A percentile compares a stretch with the other conserved stretches of the same genome.
These are phyloP conservation scores for Trichoderma virens DNA, from an alignment of 495 filamentous ascomycete genomes.

Conservation along the genomic window DNA sequence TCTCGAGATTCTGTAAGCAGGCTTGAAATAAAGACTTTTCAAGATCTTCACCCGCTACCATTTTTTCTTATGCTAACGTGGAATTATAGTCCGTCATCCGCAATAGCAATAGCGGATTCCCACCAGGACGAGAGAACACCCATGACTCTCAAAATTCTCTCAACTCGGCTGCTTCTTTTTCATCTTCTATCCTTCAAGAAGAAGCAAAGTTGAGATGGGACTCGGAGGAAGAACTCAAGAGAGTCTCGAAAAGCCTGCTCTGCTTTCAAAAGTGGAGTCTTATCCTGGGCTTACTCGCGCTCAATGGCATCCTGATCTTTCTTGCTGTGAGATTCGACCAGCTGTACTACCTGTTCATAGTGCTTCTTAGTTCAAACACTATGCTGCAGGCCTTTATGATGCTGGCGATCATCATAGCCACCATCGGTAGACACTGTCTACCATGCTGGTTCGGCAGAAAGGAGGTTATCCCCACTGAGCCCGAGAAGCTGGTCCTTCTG, in stretches of 20 bases:
- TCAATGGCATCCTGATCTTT: slow-evolving; percentile 10
- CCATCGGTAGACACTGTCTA: not conserved
- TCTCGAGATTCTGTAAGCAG: not conserved
- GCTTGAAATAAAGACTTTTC: not conserved
- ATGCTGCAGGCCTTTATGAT: slow-evolving; percentile 12
- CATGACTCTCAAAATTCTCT: not conserved
- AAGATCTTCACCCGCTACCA: not conserved
- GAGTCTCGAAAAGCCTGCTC: slow-evolving; percentile 10
- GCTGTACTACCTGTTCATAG: slow-evolving; percentile 12
- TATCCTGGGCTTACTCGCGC: not conserved
- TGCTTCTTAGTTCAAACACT: slow-evolving; percentile 10
- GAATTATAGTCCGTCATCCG: not conserved
- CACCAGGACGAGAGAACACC: not conserved
- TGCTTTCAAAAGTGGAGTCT: slow-evolving; percentile 8
- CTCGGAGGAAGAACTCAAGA: slow-evolving; percentile 11
- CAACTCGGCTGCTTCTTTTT: slow-evolving; percentile 4
- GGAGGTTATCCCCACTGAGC: slow-evolving; percentile 15
- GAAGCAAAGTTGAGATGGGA: slow-evolving; percentile 10
- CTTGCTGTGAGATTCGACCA: not conserved
- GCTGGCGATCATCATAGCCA: not conserved
- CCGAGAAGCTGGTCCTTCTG: slow-evolving; percentile 23
- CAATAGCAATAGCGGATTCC: not conserved
- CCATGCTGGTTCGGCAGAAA: slow-evolving; percentile 15
- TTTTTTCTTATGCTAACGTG: not conserved
- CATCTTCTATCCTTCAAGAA: slow-evolving; percentile 10